Conservation (phyloP, 768 basidiomycete species). For the Grammothele lineata region DNA sequence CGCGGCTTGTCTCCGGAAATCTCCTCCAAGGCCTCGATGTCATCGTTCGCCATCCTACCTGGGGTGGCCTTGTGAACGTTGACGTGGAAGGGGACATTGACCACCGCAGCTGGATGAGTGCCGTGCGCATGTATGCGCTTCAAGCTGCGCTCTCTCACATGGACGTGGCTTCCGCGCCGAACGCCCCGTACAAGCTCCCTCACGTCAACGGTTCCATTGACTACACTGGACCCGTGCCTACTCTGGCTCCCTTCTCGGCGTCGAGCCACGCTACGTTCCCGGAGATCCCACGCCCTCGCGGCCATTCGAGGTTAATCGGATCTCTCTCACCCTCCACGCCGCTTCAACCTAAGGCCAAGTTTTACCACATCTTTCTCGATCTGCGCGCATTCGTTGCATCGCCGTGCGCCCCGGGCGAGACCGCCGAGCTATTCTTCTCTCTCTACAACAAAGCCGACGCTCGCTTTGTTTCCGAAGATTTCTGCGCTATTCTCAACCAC, state of each 20-base stretch:
- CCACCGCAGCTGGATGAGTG: constrained; percentile 80
- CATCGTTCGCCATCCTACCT: constrained; percentile 92
- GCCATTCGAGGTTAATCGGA: constrained; percentile 29
- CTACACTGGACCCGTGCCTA: constrained; percentile 43
- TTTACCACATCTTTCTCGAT: constrained; percentile 89
- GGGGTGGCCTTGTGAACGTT: constrained; percentile 87
- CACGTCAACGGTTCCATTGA: constrained; percentile 40
- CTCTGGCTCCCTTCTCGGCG: constrained; percentile 34
- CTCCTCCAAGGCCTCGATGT: constrained; percentile 90
- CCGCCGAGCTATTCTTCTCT: constrained; percentile 90
- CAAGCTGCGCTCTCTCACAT: constrained; percentile 81
- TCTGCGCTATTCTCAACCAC: constrained; percentile 84
- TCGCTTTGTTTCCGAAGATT: constrained; percentile 92
- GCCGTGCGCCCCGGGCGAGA: constrained; percentile 87
- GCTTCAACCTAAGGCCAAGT: constrained; percentile 43
- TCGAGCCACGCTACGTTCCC: constrained; percentile 64
- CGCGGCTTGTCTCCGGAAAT: constrained; percentile 83
- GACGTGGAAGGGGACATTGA: constrained; percentile 84
- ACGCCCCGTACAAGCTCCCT: constrained; percentile 32
- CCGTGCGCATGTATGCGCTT: constrained; percentile 88
- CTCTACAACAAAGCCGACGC: constrained; percentile 81
- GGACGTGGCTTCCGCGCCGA: constrained; percentile 38
- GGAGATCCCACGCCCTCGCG: constrained; percentile 40
- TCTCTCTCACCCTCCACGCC: constrained; percentile 27
- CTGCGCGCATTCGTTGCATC: constrained; percentile 90